A percentile compares a stretch with the other conserved stretches of the same genome.
These are phyloP conservation scores for Phlyctochytrium planicorne DNA, from an alignment of 192 early-diverging fungal species.

Conservation along the genomic window DNA sequence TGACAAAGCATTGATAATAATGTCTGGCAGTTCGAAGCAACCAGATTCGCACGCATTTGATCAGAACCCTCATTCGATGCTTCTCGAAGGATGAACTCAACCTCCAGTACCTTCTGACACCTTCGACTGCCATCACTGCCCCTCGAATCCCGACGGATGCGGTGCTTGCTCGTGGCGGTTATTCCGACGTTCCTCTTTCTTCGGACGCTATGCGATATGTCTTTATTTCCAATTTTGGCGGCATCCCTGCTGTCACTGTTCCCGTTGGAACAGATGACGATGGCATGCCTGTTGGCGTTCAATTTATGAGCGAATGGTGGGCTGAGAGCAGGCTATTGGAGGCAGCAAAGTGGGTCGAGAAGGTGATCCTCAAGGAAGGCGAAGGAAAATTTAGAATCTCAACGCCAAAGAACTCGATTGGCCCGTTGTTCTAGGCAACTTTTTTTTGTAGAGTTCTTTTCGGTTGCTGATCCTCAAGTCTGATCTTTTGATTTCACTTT, in stretches of 20 bases:
- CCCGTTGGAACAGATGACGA: conserved; percentile 56
- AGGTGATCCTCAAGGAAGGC: background rate
- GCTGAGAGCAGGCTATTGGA: conserved; percentile 57
- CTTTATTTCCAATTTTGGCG: conserved; percentile 61
- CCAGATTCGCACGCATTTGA: conserved; percentile 20
- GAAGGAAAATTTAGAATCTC: background rate
- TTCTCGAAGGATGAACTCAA: background rate
- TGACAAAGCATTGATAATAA: background rate
- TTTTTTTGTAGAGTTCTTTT: too few species aligned
- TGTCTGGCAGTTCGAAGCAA: conserved; percentile 12
- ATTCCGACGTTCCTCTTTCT: conserved; percentile 45
- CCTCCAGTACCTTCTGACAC: conserved; percentile 53
- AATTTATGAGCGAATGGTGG: conserved; percentile 69
- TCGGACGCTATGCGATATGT: conserved; percentile 52
- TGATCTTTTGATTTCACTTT: too few species aligned
- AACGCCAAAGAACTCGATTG: background rate
- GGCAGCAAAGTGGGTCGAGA: conserved; percentile 26
- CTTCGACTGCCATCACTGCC: conserved; percentile 58
- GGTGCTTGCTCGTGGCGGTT: conserved; percentile 45
- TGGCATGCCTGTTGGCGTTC: conserved; percentile 63
- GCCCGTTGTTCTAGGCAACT: background rate
- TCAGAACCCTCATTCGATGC: background rate
- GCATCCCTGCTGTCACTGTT: conserved; percentile 63
- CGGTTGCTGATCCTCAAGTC: too few species aligned
- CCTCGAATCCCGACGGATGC: conserved; percentile 47